Evolutionary conservation across 1,284 basidiomycete genomes (phyloP).

Genomic region (Pulveroboletus sp.): DNA sequence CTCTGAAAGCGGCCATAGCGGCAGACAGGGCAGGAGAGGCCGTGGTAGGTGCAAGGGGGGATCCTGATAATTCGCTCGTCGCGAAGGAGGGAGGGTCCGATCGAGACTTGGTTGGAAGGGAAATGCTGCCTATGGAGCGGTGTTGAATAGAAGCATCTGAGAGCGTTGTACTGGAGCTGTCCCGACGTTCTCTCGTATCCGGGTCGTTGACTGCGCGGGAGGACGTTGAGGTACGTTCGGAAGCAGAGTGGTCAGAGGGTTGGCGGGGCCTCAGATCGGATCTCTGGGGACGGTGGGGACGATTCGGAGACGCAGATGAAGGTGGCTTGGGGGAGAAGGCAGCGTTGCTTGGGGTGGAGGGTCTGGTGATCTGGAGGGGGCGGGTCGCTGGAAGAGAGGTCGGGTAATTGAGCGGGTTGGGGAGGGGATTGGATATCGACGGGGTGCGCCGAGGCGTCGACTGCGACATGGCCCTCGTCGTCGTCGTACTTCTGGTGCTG

Average conservation of each 20-base stretch:
- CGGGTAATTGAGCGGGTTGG: conserved; percentile 31
- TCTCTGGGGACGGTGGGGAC: conserved; percentile 57
- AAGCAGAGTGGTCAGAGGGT: conserved; percentile 44
- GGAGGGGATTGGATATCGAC: conserved; percentile 30
- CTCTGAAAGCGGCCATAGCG: conserved; percentile 67
- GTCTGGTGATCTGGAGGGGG: conserved; percentile 38
- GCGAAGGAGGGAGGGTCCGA: conserved; percentile 38
- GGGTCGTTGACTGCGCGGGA: conserved; percentile 34
- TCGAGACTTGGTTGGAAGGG: conserved; percentile 37
- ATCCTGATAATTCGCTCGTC: conserved; percentile 34
- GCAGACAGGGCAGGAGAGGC: conserved; percentile 49
- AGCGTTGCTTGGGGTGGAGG: conserved; percentile 45
- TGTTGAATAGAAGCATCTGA: conserved; percentile 42
- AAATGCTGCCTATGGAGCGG: conserved; percentile 32
- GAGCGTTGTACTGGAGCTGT: conserved; percentile 42
- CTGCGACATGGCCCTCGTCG: conserved; percentile 26
- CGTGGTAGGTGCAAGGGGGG: conserved; percentile 40
- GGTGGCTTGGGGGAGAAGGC: conserved; percentile 37
- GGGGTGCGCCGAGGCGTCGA: conserved; percentile 27
- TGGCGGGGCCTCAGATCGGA: conserved; percentile 53
- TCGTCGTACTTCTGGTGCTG: too few species aligned
- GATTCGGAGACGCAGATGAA: conserved; percentile 43
- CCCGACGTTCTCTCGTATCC: conserved; percentile 36
- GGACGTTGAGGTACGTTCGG: conserved; percentile 44
- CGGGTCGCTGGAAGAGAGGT: conserved; percentile 27